A percentile compares a stretch with the other conserved stretches of the same genome.
phyloP scores from a whole-genome alignment of 768 basidiomycete genomes.

The Tulasnella sp. region DNA sequence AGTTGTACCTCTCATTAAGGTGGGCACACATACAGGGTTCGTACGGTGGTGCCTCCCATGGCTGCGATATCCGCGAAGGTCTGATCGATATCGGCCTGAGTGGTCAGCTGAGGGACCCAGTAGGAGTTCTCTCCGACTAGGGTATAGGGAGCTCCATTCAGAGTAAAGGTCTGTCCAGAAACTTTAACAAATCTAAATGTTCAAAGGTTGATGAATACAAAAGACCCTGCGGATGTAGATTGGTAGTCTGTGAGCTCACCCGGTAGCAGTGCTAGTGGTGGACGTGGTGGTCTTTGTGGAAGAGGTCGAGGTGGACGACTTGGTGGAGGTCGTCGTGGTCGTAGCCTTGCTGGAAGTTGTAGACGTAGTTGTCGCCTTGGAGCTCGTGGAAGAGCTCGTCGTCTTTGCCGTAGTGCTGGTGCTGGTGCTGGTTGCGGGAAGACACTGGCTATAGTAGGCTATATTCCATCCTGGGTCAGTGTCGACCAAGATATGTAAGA shows the following conservation, averaged over 20 bases:
- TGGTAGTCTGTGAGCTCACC: background rate
- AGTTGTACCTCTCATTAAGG: no score
- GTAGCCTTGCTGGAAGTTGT: background rate
- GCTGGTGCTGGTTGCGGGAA: background rate
- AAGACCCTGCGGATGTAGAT: no score
- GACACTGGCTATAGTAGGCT: background rate
- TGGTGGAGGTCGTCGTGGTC: background rate
- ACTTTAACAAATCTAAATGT: slow-evolving; percentile 39
- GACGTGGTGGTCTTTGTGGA: background rate
- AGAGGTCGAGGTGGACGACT: background rate
- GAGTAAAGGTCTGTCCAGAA: slow-evolving; percentile 41
- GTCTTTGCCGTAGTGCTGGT: background rate
- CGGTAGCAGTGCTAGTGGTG: background rate
- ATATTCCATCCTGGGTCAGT: no score
- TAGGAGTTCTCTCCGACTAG: slow-evolving; percentile 41
- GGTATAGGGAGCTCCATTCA: slow-evolving; percentile 32
- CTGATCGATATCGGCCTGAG: slow-evolving; percentile 37
- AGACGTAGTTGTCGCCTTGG: background rate
- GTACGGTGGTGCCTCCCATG: slow-evolving; percentile 42
- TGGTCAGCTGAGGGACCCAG: slow-evolving; percentile 43
- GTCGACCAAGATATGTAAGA: no score
- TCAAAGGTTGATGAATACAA: no score
- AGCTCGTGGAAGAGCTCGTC: background rate
- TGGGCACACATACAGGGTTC: slow-evolving; percentile 32
- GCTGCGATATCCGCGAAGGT: slow-evolving; percentile 43